These are phyloP conservation scores for Pyrenophora graminea DNA, from an alignment of 2,329 filamentous ascomycete species.

Conservation along the genomic window DNA sequence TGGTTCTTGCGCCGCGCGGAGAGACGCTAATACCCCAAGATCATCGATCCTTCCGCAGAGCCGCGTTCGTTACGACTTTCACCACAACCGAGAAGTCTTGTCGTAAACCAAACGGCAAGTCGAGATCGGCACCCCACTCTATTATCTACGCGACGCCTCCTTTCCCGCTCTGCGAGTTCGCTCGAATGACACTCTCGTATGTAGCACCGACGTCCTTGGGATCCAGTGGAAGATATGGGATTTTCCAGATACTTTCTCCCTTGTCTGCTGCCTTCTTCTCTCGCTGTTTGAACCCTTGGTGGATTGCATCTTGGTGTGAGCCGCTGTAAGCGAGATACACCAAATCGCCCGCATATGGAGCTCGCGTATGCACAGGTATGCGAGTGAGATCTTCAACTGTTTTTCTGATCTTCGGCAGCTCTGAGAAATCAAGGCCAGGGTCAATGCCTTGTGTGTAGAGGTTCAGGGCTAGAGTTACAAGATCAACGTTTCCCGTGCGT, in stretches of 20 bases:
- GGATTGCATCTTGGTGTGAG: conserved; percentile 94
- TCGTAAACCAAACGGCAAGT: conserved; percentile 89
- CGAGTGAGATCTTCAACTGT: conserved; percentile 91
- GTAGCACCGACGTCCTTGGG: conserved; percentile 91
- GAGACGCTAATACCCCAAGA: conserved; percentile 9
- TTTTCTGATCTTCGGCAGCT: conserved; percentile 83
- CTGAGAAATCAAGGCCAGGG: conserved; percentile 86
- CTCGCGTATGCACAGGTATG: conserved; percentile 87
- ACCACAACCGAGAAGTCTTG: conserved; percentile 88
- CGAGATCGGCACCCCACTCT: conserved; percentile 82
- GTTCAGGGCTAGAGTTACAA: conserved; percentile 90
- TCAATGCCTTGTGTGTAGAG: conserved; percentile 94
- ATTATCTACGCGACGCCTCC: conserved; percentile 95
- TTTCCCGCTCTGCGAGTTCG: conserved; percentile 96
- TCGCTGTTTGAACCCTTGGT: conserved; percentile 80
- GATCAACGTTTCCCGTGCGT: conserved; percentile 91
- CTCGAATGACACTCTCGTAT: conserved; percentile 97
- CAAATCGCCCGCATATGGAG: conserved; percentile 86
- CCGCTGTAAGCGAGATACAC: conserved; percentile 93
- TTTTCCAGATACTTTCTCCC: conserved; percentile 71
- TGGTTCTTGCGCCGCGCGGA: conserved; percentile 11
- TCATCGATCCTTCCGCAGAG: conserved; percentile 10
- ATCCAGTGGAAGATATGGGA: conserved; percentile 92
- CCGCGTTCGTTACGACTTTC: conserved; percentile 58
- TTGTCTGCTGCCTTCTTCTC: conserved; percentile 61